These are phyloP conservation scores for Calamus simplicifolius DNA, from an alignment of 176 grass and related monocot species.

Conservation along the genomic window DNA sequence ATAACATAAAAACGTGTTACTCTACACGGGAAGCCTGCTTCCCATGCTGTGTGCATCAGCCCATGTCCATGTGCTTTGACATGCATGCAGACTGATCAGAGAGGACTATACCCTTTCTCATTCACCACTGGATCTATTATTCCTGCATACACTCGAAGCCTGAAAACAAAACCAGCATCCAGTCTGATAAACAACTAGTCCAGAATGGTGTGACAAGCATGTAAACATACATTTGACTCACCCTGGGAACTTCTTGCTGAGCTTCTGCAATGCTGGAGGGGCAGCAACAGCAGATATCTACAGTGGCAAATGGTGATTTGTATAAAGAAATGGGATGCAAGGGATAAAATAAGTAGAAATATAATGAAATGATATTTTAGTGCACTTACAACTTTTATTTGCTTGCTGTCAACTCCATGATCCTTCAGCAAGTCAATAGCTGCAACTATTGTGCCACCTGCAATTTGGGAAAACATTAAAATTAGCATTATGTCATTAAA, in stretches of 20 bases:
- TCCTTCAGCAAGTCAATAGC: slow-evolving; percentile 84
- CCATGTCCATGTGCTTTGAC: not conserved
- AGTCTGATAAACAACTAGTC: too few relatives aligned
- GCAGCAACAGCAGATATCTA: slow-evolving; percentile 92
- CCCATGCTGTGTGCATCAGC: too few relatives aligned
- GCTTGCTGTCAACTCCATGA: slow-evolving; percentile 62
- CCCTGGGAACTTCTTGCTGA: slow-evolving; percentile 82
- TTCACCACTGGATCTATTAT: slow-evolving; percentile 87
- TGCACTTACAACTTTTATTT: slow-evolving; percentile 85
- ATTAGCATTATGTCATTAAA: too few relatives aligned
- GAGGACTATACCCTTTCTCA: slow-evolving; percentile 73
- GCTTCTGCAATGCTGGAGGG: slow-evolving; percentile 83
- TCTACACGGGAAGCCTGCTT: too few relatives aligned
- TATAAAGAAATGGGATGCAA: not conserved
- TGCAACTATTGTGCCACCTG: slow-evolving; percentile 94
- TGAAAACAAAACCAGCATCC: slow-evolving; percentile 21
- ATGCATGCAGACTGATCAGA: slow-evolving; percentile 4
- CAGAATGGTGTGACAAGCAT: too few relatives aligned
- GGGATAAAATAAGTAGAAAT: not conserved
- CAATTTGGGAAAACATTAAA: not conserved
- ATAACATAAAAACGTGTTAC: too few relatives aligned
- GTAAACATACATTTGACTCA: slow-evolving; percentile 16
- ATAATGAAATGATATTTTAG: not conserved
- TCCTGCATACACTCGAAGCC: slow-evolving; percentile 88
- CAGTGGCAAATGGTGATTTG: slow-evolving; percentile 1